Evolutionary conservation across 495 filamentous ascomycete species (phyloP), one percentile per base, ranked within the genome.

Genomic region (Penicillium ucsense): DNA sequence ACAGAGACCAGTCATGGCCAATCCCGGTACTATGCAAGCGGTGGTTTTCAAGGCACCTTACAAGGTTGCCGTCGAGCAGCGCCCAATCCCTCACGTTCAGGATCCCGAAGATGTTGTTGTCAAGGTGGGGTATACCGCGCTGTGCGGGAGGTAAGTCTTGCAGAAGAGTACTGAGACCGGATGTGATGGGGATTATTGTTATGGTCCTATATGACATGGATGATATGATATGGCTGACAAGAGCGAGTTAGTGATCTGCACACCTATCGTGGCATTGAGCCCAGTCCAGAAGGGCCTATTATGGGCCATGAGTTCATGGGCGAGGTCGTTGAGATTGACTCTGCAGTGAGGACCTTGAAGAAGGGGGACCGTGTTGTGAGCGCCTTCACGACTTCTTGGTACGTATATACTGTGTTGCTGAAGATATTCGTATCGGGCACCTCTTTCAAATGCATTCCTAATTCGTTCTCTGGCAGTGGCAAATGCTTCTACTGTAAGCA

Each of bases 401-500:
- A 71, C 46, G 82, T 67, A 39, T 11, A 43, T n/a, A 20, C 12
- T n/a, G 32, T 38, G 5, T 11, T 9, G 9, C 4, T 33, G 2
- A 11, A 31, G 2, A 2, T 20, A 20, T 20, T 20, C 20, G 20
- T 20, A 20, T 20, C 20, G 20, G 1, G 20, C 20, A 20, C 20
- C 20, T 20, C 20, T 20, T 20, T 20, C 20, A 20, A 20, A 20
- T 20, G 20, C 20, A 20, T 20, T 20, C 20, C 20, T 20, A 20
- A 20, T 2, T 20, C 20, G 20, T 20, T 20, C 20, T 20, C 20
- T 41, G 31, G 45, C 52, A 89, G 86, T 67, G 78, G 80, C 38
- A 72, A 82, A 35, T 96, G 91, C 68, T 96, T 91, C 74, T 96
- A 95, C 74, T 98, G 91, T 76, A 79, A 73, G 38, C 77, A 83